Conservation (phyloP, 2,329 filamentous ascomycete species). For the Dryadomyces quercivorus region DNA sequence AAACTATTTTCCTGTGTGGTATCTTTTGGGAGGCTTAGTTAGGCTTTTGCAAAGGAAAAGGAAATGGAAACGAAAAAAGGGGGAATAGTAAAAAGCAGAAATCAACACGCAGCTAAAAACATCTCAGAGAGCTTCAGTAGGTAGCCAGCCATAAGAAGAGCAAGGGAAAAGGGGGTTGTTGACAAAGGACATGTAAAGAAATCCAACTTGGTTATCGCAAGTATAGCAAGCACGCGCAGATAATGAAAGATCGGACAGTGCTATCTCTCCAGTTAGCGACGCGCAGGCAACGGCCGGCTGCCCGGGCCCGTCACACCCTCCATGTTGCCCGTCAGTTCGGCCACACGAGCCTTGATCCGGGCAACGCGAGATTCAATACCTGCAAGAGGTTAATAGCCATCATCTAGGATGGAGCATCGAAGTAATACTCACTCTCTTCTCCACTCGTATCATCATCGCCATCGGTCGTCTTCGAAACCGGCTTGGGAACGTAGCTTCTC, state of each 20-base stretch:
- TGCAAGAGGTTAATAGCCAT: constrained; percentile 26
- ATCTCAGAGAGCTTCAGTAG: background rate
- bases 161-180: background rate
- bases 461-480: constrained; percentile 28
- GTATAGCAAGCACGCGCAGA: background rate
- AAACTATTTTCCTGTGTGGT: background rate
- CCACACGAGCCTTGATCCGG: constrained; percentile 93
- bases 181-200: background rate
- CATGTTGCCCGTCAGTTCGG: constrained; percentile 81
- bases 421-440: constrained; percentile 67
- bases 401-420: background rate
- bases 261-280: background rate
- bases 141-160: background rate
- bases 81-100: background rate
- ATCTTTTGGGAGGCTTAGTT: background rate
- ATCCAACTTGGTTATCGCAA: background rate
- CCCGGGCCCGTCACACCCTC: constrained; percentile 37
- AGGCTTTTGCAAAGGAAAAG: background rate
- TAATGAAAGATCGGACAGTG: background rate
- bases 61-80: background rate
- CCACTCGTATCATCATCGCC: constrained; percentile 83
- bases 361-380: constrained; percentile 94
- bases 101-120: background rate
- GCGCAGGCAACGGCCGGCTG: constrained; percentile 2
- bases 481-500: constrained; percentile 24